These are phyloP conservation scores for Serendipita sp. DNA, from an alignment of 768 basidiomycete genomes.

Conservation along the genomic window DNA sequence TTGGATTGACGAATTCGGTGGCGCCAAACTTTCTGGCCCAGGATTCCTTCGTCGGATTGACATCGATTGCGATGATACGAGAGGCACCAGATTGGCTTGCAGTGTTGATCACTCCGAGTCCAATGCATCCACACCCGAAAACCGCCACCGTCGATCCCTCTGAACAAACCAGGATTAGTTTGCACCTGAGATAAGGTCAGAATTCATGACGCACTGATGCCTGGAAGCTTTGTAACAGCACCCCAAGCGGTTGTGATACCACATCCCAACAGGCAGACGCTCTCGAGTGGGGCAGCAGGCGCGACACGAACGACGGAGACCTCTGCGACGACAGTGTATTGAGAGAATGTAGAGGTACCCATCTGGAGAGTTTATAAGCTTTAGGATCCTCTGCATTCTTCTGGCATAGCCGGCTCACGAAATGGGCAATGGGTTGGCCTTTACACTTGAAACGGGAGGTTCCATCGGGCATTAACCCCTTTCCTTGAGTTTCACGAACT, in stretches of 20 bases:
- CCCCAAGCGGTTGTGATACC: conserved; percentile 99
- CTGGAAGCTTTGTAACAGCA: conserved; percentile 79
- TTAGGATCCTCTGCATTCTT: not conserved
- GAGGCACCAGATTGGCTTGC: conserved; percentile 60
- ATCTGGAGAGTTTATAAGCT: conserved; percentile 36
- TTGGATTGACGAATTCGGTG: conserved; percentile 84
- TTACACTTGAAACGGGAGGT: conserved; percentile 77
- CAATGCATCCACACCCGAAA: conserved; percentile 93
- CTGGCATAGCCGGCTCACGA: conserved; percentile 37
- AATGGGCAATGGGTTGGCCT: conserved; percentile 77
- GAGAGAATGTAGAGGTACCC: conserved; percentile 99
- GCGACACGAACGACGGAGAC: conserved; percentile 89
- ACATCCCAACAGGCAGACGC: conserved; percentile 91
- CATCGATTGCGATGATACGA: conserved; percentile 84
- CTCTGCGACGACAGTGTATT: conserved; percentile 96
- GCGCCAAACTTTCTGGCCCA: conserved; percentile 93
- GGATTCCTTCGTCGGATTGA: conserved; percentile 65
- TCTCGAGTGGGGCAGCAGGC: conserved; percentile 74
- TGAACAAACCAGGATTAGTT: conserved; percentile 15
- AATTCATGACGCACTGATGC: conserved; percentile 41
- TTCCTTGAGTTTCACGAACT: conserved; percentile 88
- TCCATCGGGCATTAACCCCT: conserved; percentile 88
- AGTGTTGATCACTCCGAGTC: conserved; percentile 80
- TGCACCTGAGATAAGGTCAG: not conserved
- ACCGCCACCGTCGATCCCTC: conserved; percentile 82